These are phyloP conservation scores for Chamaenerion angustifolium DNA, from an alignment of 345 rosid species.

Conservation along the genomic window DNA sequence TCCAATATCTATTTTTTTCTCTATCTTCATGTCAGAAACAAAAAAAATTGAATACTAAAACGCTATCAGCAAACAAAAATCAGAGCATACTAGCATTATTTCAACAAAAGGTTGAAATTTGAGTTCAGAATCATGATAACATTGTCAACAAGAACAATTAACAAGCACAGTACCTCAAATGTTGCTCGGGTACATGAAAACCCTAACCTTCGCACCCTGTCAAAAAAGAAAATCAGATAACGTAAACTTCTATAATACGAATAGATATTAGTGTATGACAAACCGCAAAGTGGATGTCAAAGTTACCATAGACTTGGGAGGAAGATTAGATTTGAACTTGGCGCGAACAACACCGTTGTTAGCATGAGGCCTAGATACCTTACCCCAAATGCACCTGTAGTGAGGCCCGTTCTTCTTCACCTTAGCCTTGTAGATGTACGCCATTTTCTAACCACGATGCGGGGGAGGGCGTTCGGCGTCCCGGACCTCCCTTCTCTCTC, in stretches of 20 bases:
- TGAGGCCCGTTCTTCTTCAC: conserved; percentile 12
- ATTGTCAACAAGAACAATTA: no score
- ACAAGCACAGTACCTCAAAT: background rate
- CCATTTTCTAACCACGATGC: conserved; percentile 32
- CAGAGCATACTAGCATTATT: no score
- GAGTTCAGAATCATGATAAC: no score
- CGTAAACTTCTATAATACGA: background rate
- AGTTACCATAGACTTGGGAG: background rate
- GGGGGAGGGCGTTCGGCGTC: conserved; percentile 48
- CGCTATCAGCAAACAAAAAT: no score
- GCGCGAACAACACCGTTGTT: conserved; percentile 1
- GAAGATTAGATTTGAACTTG: no score
- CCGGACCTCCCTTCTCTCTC: conserved; percentile 62
- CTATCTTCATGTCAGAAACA: no score
- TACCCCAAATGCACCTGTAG: conserved; percentile 12
- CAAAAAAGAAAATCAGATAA: background rate
- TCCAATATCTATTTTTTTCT: no score
- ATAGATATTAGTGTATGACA: background rate
- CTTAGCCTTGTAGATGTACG: conserved; percentile 17
- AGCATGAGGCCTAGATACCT: background rate
- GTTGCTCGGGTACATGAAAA: conserved; percentile 1
- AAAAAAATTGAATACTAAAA: no score
- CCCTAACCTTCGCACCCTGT: background rate
- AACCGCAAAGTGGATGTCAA: background rate
- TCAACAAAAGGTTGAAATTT: no score